Conservation (phyloP, 768 basidiomycete genomes). For the Psilocybe cyanescens region DNA sequence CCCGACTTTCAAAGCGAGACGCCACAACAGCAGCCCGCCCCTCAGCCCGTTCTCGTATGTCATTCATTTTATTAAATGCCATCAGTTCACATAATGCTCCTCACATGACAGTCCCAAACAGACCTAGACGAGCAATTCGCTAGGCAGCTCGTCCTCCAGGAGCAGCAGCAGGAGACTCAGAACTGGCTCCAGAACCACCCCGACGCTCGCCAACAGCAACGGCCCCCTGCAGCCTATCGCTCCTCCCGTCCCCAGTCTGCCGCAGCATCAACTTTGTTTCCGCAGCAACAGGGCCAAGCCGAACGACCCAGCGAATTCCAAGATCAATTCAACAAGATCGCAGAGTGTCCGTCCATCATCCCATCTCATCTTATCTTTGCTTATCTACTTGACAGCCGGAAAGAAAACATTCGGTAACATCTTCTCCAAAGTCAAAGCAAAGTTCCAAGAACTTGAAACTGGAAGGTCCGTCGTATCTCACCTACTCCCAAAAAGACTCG, state of each 20-base stretch:
- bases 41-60: constrained; percentile 32
- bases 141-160: constrained; percentile 70
- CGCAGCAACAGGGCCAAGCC: constrained; percentile 45
- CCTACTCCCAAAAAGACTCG: not conserved
- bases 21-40: constrained; percentile 19
- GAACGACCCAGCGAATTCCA: constrained; percentile 54
- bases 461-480: constrained; percentile 32
- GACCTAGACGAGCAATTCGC: constrained; percentile 84
- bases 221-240: constrained; percentile 15
- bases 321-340: constrained; percentile 75
- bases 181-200: constrained; percentile 35
- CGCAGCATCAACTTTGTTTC: not conserved
- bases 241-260: constrained; percentile 13
- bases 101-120: constrained; percentile 51
- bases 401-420: constrained; percentile 78
- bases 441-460: constrained; percentile 82
- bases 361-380: not conserved
- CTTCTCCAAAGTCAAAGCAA: constrained; percentile 79
- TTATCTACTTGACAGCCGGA: constrained; percentile 49
- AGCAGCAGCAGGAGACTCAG: constrained; percentile 45
- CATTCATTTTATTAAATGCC: not conserved
- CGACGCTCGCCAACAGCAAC: constrained; percentile 12
- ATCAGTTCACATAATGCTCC: constrained; percentile 4
- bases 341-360: constrained; percentile 63
- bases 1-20: constrained; percentile 64